Conservation (phyloP, 169 alveolate genomes). For the Cryptosporidium tyzzeri region DNA sequence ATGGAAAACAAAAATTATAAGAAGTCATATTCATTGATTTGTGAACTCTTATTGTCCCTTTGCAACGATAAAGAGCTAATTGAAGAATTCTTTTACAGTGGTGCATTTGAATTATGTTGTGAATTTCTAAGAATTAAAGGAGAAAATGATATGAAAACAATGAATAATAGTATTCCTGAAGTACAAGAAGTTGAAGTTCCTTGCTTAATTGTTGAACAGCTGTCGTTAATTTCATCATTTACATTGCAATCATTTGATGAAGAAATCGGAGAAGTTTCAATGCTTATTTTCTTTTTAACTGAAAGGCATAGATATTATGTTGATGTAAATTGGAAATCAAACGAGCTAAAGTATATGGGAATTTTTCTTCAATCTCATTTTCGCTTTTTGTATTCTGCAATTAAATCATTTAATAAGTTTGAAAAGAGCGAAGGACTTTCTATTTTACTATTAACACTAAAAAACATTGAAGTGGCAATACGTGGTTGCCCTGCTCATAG, state of each 20-base stretch:
- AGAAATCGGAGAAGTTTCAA: slow-evolving; percentile 79
- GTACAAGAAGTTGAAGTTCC: slow-evolving; percentile 52
- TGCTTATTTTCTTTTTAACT: slow-evolving; percentile 77
- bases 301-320: slow-evolving; percentile 81
- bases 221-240: slow-evolving; percentile 61
- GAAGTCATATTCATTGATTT: slow-evolving; percentile 5
- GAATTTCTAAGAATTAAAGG: slow-evolving; percentile 57
- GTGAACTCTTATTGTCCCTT: slow-evolving; percentile 37
- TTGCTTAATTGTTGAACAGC: slow-evolving; percentile 44
- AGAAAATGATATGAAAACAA: slow-evolving; percentile 26
- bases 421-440: slow-evolving; percentile 51
- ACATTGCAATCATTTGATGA: slow-evolving; percentile 78
- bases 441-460: slow-evolving; percentile 35
- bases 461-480: slow-evolving; percentile 66
- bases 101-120: slow-evolving; percentile 72
- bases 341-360: slow-evolving; percentile 77
- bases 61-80: slow-evolving; percentile 52
- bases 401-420: slow-evolving; percentile 36
- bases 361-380: slow-evolving; percentile 75
- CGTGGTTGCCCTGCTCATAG: slow-evolving; percentile 68
- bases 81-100: slow-evolving; percentile 74
- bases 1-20: slow-evolving; percentile 20
- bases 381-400: slow-evolving; percentile 43
- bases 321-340: slow-evolving; percentile 80
- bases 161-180: not conserved